These are phyloP conservation scores for Venturia effusa DNA, from an alignment of 2,329 filamentous ascomycete species.

Conservation along the genomic window DNA sequence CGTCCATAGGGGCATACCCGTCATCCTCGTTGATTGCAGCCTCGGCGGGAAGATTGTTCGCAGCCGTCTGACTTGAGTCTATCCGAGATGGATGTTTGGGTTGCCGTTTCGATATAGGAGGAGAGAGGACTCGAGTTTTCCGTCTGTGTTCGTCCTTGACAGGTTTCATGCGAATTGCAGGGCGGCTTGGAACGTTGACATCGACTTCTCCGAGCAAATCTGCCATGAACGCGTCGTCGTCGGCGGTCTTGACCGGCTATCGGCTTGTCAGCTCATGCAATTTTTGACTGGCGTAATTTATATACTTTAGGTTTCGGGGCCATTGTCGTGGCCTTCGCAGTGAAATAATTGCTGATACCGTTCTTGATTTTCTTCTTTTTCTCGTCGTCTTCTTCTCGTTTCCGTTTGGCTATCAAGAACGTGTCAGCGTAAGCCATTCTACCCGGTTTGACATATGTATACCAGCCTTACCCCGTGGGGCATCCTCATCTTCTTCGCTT, in stretches of 20 bases:
- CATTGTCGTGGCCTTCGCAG: constrained; percentile 51
- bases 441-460: constrained; percentile 14
- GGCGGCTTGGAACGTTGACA: constrained; percentile 53
- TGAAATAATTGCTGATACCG: constrained; percentile 92
- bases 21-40: constrained; percentile 39
- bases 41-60: constrained; percentile 28
- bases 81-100: constrained; percentile 17
- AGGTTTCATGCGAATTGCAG: constrained; percentile 45
- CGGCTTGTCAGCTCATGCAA: constrained; percentile 17
- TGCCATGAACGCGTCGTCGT: constrained; percentile 79
- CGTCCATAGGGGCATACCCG: constrained; percentile 44
- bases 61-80: constrained; percentile 22
- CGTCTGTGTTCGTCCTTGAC: constrained; percentile 66
- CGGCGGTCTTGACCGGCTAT: constrained; percentile 67
- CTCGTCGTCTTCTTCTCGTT: constrained; percentile 76
- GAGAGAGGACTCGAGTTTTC: constrained; percentile 71
- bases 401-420: constrained; percentile 60
- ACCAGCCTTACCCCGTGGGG: constrained; percentile 48
- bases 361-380: constrained; percentile 80
- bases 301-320: constrained; percentile 72
- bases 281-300: constrained; percentile 14
- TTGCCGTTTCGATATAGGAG: constrained; percentile 45
- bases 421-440: constrained; percentile 4
- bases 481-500: constrained; percentile 61
- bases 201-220: constrained; percentile 82